phyloP scores from a whole-genome alignment of 495 filamentous ascomycete species.

The Polyplosphaeria fusca region DNA sequence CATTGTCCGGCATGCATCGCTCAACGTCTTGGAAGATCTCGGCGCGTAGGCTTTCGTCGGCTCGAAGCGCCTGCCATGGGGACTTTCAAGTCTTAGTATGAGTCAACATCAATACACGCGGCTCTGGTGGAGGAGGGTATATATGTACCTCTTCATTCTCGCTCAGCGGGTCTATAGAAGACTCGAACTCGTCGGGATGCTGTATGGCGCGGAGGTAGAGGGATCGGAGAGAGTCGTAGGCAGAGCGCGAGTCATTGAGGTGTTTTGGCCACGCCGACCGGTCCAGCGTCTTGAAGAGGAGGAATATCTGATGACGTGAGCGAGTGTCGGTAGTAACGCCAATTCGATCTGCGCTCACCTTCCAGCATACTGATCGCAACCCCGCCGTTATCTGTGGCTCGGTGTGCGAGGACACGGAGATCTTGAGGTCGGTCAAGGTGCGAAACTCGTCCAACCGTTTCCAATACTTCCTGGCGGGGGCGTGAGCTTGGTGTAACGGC shows the following conservation, averaged over 20 bases:
- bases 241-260: constrained; percentile 64
- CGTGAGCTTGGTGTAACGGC: not conserved
- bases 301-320: constrained; percentile 58
- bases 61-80: constrained; percentile 79
- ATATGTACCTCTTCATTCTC: constrained; percentile 72
- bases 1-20: constrained; percentile 85
- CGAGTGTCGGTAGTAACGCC: too few species aligned
- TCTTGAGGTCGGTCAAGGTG: constrained; percentile 59
- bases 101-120: constrained; percentile 35
- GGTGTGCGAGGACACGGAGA: constrained; percentile 51
- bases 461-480: constrained; percentile 34
- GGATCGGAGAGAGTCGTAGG: constrained; percentile 67
- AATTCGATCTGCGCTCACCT: constrained; percentile 53
- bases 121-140: constrained; percentile 1
- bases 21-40: constrained; percentile 97
- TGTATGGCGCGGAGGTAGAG: constrained; percentile 77
- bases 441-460: constrained; percentile 35
- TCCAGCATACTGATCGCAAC: constrained; percentile 90
- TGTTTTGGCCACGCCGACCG: constrained; percentile 64
- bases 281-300: constrained; percentile 71
- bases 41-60: constrained; percentile 76
- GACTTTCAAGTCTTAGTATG: constrained; percentile 61
- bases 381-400: constrained; percentile 57
- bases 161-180: constrained; percentile 74
- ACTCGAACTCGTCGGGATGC: constrained; percentile 74